Base-by-base conservation (phyloP, 2,329 filamentous ascomycete genomes). In the Phyllosticta citriasiana region DNA sequence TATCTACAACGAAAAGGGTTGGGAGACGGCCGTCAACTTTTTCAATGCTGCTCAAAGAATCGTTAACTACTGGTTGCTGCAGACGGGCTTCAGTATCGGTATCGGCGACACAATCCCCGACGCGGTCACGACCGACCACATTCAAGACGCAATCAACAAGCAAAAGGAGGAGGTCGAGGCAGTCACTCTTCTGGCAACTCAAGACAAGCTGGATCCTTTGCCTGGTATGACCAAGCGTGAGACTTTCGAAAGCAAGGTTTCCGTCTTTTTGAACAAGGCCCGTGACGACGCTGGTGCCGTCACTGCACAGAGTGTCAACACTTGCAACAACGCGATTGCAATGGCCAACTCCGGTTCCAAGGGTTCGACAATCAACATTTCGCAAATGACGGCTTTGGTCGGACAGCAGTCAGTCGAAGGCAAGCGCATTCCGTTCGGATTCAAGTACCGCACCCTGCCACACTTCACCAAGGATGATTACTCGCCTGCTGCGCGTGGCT, bases 401-500 rank as follows among this genome's bases (percentile, higher is more conserved):
- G 94, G 95, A 66, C 94, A 99, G 74, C 95, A 99, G 74, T 96
- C 95, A 66, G 91, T 99, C 8, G 94, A 99, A 78, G 95, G 94
- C 70, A 96, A 96, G 78, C 94, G 94, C 80, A 96, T 99, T 79
- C 94, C 94, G 0, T 99, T 97, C 71, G 94, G 95, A 24, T 99
- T 99, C 85, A 97, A 97, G 74, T 97, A 99, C 74, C 87, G 94
- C 58, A 96, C 94, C 0, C 79, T 99, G 63, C 94, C 94, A 2
- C 94, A 99, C 76, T 99, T 99, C 76, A 96, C 94, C 66, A 99
- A 99, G 80, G 95, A 99, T 69, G 95, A 99, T 74, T 99, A 97
- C 75, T 97, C 93, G 22, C 91, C 94, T 10, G 92, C 97, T 73
- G 93, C 94, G 54, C 88, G 94, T 78, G 94, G 94, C 52, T 99